phyloP scores from a whole-genome alignment of 345 rosid species.

The Eucalyptus pauciflora region DNA sequence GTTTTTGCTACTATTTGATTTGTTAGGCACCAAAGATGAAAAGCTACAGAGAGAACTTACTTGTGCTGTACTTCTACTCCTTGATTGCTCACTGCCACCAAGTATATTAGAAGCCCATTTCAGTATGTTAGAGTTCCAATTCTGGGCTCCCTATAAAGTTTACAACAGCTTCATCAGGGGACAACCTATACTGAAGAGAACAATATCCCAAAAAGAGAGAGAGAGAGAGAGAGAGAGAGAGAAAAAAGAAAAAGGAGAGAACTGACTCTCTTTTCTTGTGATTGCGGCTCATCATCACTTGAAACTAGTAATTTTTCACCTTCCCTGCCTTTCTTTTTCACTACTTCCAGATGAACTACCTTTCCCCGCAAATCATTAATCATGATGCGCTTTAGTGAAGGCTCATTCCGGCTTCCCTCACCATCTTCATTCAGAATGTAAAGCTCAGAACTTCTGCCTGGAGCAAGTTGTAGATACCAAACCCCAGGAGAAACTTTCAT shows the following conservation, averaged over 20 bases:
- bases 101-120: conserved; percentile 95
- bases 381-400: conserved; percentile 58
- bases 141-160: conserved; percentile 24
- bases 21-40: neutral
- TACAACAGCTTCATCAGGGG: neutral
- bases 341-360: conserved; percentile 88
- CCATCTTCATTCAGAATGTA: conserved; percentile 50
- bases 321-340: conserved; percentile 86
- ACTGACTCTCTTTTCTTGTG: conserved; percentile 41
- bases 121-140: conserved; percentile 82
- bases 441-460: conserved; percentile 91
- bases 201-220: neutral
- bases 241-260: neutral
- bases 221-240: neutral
- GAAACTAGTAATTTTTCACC: conserved; percentile 76
- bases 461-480: conserved; percentile 97
- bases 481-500: conserved; percentile 99
- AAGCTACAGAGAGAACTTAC: neutral
- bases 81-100: conserved; percentile 53
- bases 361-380: conserved; percentile 90
- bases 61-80: neutral
- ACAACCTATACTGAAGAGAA: neutral
- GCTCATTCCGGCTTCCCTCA: conserved; percentile 28
- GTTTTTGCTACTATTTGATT: neutral
- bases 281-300: conserved; percentile 38